Evolutionary conservation across 768 basidiomycete species (phyloP), one percentile per base, ranked within the genome.

Genomic region (Suillus subaureus): DNA sequence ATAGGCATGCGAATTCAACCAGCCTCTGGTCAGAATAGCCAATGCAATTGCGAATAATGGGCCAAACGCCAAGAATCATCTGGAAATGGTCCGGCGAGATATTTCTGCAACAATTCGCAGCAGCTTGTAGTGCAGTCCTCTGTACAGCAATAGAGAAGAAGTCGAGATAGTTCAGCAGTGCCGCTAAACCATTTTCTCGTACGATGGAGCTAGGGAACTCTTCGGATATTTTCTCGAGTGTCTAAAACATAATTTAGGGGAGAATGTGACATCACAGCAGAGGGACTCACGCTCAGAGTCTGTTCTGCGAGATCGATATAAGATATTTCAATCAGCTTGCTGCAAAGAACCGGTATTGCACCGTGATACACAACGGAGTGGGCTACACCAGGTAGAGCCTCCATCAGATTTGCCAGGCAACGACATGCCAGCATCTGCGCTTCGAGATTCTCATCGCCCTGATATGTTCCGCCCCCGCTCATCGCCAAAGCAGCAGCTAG

Each of bases 131-230:
- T 28, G 97, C 97, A 0, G 96, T 99, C 60, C 97, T 87, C 75
- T 99, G 97, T 15, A 98, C 96, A 37, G 96, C 93, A 71, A 96
- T 98, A 18, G 94, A 96, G 80, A 99, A 99, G 81, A 99, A 99
- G 79, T 99, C 97, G 71, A 99, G 89, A 78, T 93, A 98, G 75
- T 93, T 95, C 71, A 99, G 87, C 45, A 99, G 82, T 33, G 97
- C 96, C 12, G 92, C 88, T 23, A 99, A 84, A 33, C 97, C 97
- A 61, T 95, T 95, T 80, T 98, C 97, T 63, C 95, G 90, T 28
- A 97, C 96, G 70, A 99, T 97, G 18, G 96, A 89, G 69, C 92
- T 91, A 1, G 97, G 96, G 70, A 96, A 96, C 77, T 99, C 97
- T 75, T 97, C 95, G 4, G 97, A 97, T 42, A 99, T 96, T 81